Conservation (phyloP, 768 basidiomycete species). For the Ramaria sp. region DNA sequence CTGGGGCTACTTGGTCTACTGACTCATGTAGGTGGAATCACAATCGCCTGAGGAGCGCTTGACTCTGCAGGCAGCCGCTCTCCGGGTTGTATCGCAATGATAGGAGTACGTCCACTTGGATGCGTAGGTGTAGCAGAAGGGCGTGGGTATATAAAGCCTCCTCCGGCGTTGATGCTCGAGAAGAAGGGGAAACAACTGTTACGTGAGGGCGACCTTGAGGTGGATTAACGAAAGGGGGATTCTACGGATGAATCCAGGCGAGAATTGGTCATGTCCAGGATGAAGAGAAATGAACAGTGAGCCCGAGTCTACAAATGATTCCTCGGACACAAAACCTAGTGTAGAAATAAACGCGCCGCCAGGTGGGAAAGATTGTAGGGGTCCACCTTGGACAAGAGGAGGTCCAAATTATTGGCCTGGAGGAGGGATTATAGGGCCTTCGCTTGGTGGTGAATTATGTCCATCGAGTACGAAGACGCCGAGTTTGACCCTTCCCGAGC, state of each 20-base stretch:
- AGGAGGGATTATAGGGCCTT: slow-evolving; percentile 5
- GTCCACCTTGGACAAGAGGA: neutral
- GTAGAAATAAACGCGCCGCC: neutral
- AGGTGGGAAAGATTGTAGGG: neutral
- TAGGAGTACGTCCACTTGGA: neutral
- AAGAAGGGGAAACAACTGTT: neutral
- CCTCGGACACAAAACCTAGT: neutral
- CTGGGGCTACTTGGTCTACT: neutral
- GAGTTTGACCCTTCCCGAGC: neutral
- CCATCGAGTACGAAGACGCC: slow-evolving; percentile 11
- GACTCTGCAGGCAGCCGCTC: neutral
- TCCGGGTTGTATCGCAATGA: neutral
- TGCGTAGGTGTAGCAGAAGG: neutral
- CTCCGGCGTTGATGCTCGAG: neutral
- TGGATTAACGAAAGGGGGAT: neutral
- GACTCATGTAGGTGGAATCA: neutral
- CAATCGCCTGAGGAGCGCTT: slow-evolving; percentile 1
- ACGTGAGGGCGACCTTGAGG: neutral
- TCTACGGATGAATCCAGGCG: neutral
- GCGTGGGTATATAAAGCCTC: neutral
- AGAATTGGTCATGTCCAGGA: neutral
- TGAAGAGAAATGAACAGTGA: slow-evolving; percentile 1
- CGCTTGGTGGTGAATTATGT: slow-evolving; percentile 25
- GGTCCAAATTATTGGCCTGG: neutral
- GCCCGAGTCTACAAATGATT: neutral